phyloP scores from a whole-genome alignment of 257 asterid genomes.

The Solanum arcanum region DNA sequence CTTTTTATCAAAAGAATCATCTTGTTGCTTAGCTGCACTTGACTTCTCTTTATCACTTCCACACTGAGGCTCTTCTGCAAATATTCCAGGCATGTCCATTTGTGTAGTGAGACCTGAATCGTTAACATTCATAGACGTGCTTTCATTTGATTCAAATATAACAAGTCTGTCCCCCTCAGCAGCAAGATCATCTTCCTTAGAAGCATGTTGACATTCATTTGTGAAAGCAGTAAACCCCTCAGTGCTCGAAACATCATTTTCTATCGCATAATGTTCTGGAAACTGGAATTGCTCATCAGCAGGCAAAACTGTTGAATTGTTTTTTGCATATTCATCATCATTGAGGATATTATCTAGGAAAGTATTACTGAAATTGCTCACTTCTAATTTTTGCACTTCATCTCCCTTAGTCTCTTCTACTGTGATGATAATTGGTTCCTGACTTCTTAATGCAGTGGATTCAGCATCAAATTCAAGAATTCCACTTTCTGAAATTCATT shows the following conservation, averaged over 20 bases:
- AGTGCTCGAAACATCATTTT: slow-evolving; percentile 9
- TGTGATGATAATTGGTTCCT: slow-evolving; percentile 4
- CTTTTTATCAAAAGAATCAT: slow-evolving; percentile 3
- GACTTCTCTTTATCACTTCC: slow-evolving; percentile 10
- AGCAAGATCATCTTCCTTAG: slow-evolving; percentile 35
- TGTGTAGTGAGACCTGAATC: slow-evolving; percentile 3
- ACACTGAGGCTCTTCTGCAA: slow-evolving; percentile 8
- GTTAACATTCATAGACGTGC: slow-evolving; percentile 2
- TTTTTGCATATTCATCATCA: slow-evolving; percentile 1
- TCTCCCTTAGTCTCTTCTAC: slow-evolving; percentile 2
- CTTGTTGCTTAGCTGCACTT: neutral
- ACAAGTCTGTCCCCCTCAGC: slow-evolving; percentile 28
- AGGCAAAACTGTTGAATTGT: neutral
- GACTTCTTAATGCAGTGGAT: slow-evolving; percentile 4
- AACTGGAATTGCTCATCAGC: neutral
- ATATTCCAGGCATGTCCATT: neutral
- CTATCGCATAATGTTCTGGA: slow-evolving; percentile 10
- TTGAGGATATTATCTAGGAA: neutral
- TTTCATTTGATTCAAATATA: slow-evolving; percentile 28
- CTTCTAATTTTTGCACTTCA: neutral
- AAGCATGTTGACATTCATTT: slow-evolving; percentile 5
- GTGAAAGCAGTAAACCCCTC: slow-evolving; percentile 9
- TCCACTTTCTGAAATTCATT: slow-evolving; percentile 4
- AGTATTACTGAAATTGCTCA: neutral
- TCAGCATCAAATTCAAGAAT: slow-evolving; percentile 4